Conservation (phyloP, 2,329 filamentous ascomycete genomes). For the Penicillium paneum region DNA sequence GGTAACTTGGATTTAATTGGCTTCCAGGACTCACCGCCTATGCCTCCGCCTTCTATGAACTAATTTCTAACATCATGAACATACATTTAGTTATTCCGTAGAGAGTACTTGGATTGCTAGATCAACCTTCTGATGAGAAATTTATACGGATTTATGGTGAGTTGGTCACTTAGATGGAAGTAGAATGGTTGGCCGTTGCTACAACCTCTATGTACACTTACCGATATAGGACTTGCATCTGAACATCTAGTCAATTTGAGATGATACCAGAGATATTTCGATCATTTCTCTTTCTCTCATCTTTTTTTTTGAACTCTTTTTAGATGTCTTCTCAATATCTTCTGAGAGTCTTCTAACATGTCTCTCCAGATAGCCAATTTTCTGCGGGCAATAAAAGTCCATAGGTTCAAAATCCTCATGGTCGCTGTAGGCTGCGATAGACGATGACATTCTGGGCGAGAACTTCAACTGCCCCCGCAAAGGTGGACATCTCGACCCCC, state of each 20-base stretch:
- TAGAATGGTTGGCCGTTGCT: background rate
- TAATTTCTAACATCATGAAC: background rate
- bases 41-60: background rate
- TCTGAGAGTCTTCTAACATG: background rate
- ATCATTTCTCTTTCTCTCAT: background rate
- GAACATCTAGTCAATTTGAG: background rate
- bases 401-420: background rate
- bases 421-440: background rate
- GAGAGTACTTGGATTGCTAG: background rate
- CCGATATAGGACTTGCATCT: background rate
- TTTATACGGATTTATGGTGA: no score
- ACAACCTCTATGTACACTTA: background rate
- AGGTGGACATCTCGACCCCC: background rate
- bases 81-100: background rate
- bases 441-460: conserved; percentile 3
- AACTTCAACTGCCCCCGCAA: conserved; percentile 8
- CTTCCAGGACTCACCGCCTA: background rate
- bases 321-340: no score
- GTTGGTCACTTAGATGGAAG: background rate
- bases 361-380: background rate
- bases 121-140: no score
- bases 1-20: background rate
- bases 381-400: background rate
- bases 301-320: background rate
- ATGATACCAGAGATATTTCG: background rate